phyloP scores from a whole-genome alignment of 116 monocot species.

The Phalaenopsis hybrid region DNA sequence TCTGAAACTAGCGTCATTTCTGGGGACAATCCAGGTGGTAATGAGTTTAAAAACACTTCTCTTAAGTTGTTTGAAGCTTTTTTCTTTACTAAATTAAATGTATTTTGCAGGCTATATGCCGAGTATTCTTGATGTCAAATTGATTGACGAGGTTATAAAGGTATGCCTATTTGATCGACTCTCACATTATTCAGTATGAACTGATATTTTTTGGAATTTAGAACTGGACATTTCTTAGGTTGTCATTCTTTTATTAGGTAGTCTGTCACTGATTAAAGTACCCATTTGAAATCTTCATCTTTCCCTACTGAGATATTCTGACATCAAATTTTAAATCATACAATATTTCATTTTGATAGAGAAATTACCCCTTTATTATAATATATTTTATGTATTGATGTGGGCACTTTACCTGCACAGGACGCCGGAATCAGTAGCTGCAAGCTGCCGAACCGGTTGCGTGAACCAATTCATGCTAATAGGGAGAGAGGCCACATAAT shows the following conservation, averaged over 20 bases:
- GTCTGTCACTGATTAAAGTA: too few species aligned
- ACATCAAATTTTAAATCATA: background rate
- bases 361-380: background rate
- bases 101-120: constrained; percentile 71
- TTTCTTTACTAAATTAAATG: constrained; percentile 5
- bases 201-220: background rate
- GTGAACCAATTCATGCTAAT: too few species aligned
- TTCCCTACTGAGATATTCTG: background rate
- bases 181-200: background rate
- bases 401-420: too few species aligned
- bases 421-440: too few species aligned
- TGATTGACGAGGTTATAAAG: constrained; percentile 96
- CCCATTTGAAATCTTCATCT: too few species aligned
- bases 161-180: constrained; percentile 13
- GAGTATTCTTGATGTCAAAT: constrained; percentile 83
- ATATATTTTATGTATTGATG: background rate
- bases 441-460: too few species aligned
- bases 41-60: background rate
- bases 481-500: too few species aligned
- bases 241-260: background rate
- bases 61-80: background rate
- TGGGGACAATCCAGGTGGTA: constrained; percentile 73
- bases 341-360: background rate
- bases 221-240: background rate
- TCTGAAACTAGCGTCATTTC: constrained; percentile 85